A percentile compares a stretch with the other conserved stretches of the same genome.
Evolutionary conservation across 225 moss, liverwort and hornwort genomes (phyloP).

Genomic region (Climacium dendroides): DNA sequence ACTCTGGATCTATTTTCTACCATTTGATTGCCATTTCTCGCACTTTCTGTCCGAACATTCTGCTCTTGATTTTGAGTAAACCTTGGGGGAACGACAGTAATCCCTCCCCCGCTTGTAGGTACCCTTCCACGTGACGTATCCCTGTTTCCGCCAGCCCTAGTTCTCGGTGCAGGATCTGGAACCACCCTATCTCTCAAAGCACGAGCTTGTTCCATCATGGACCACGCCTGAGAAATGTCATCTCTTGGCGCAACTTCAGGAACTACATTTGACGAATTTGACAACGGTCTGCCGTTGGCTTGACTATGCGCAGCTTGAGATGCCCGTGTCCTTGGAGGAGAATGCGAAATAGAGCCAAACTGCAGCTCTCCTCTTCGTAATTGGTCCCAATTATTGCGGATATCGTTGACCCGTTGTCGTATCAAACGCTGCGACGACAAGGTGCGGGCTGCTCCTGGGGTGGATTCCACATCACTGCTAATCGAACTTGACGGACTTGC

Average conservation of each 20-base stretch:
- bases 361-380: constrained; percentile 61
- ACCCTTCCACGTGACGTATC: constrained; percentile 16
- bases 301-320: constrained; percentile 15
- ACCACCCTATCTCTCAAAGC: constrained; percentile 20
- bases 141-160: constrained; percentile 24
- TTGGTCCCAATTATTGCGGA: constrained; percentile 74
- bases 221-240: constrained; percentile 71
- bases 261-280: constrained; percentile 5
- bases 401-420: constrained; percentile 56
- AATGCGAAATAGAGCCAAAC: constrained; percentile 27
- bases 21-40: constrained; percentile 13
- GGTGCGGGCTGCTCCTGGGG: constrained; percentile 65
- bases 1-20: constrained; percentile 16
- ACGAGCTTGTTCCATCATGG: constrained; percentile 69
- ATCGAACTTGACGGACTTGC: constrained; percentile 19
- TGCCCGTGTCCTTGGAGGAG: constrained; percentile 26
- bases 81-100: background rate
- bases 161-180: constrained; percentile 7
- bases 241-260: constrained; percentile 6
- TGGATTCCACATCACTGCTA: constrained; percentile 25
- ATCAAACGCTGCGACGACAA: constrained; percentile 71
- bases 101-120: background rate
- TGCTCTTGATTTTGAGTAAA: constrained; percentile 18
- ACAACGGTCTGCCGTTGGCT: constrained; percentile 3
- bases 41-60: background rate